phyloP scores from a whole-genome alignment of 495 filamentous ascomycete species.

The Neurospora terricola region DNA sequence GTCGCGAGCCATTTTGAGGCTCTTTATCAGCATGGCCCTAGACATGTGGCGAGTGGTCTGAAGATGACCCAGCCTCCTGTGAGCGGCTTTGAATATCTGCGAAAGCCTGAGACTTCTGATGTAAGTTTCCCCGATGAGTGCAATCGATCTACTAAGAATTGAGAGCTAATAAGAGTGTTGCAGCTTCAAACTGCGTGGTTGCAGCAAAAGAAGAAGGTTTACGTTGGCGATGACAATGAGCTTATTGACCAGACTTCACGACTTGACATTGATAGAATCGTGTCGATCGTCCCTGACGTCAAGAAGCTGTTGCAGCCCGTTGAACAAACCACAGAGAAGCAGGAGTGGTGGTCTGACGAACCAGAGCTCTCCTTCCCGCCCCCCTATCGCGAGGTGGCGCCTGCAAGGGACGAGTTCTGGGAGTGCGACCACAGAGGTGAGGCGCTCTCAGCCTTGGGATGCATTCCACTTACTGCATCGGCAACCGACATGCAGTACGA shows the following conservation, averaged over 20 bases:
- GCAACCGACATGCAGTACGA: constrained; percentile 9
- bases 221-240: background rate
- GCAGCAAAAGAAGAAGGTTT: constrained; percentile 8
- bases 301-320: background rate
- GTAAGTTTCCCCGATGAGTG: background rate
- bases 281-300: constrained; percentile 4
- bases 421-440: constrained; percentile 6
- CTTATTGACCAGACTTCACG: constrained; percentile 1
- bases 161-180: background rate
- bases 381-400: constrained; percentile 5
- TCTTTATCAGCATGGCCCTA: constrained; percentile 13
- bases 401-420: constrained; percentile 14
- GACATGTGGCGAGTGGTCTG: background rate
- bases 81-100: constrained; percentile 17
- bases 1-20: constrained; percentile 18
- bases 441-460: constrained; percentile 8
- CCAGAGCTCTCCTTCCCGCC: background rate
- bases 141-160: background rate
- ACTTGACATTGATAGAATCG: constrained; percentile 8
- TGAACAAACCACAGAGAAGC: background rate
- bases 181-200: constrained; percentile 17
- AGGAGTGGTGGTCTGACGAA: background rate
- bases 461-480: constrained; percentile 8
- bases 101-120: constrained; percentile 12
- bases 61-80: background rate